Percentiles rank a stretch among this genome's conserved stretches.
Conservation (phyloP, 495 filamentous ascomycete species). For the Aspergillus heteromorphus region DNA sequence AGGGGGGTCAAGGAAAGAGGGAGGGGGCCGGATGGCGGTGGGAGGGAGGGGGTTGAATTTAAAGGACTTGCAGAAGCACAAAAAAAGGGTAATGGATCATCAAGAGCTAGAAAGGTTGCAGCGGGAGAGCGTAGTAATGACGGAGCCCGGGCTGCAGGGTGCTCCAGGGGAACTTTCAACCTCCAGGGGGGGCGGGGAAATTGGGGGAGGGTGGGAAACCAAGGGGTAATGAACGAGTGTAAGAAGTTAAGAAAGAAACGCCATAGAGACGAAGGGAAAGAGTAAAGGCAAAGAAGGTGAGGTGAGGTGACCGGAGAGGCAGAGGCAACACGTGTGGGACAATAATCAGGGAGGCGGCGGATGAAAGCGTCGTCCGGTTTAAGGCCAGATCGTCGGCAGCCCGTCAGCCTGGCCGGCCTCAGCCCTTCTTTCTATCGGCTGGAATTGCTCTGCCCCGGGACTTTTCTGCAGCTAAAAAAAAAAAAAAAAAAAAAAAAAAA, state of each 20-base stretch:
- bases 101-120: slow-evolving; percentile 3
- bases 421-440: neutral
- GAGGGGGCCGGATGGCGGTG: neutral
- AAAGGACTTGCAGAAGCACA: neutral
- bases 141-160: slow-evolving; percentile 1
- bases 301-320: too few species aligned
- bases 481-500: too few species aligned
- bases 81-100: slow-evolving; percentile 2
- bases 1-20: neutral
- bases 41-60: neutral
- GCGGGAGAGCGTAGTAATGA: neutral
- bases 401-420: neutral
- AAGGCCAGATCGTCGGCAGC: slow-evolving; percentile 31
- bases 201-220: slow-evolving; percentile 10
- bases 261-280: slow-evolving; percentile 29
- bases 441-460: neutral
- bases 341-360: slow-evolving; percentile 22
- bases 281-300: slow-evolving; percentile 17
- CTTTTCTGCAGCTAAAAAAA: too few species aligned
- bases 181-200: slow-evolving; percentile 19
- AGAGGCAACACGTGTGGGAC: slow-evolving; percentile 18
- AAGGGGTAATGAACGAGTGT: slow-evolving; percentile 38
- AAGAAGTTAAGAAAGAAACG: slow-evolving; percentile 17
- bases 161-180: slow-evolving; percentile 20
- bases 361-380: slow-evolving; percentile 30